phyloP scores from a whole-genome alignment of 2,329 filamentous ascomycete species.

The Knufia fluminis region DNA sequence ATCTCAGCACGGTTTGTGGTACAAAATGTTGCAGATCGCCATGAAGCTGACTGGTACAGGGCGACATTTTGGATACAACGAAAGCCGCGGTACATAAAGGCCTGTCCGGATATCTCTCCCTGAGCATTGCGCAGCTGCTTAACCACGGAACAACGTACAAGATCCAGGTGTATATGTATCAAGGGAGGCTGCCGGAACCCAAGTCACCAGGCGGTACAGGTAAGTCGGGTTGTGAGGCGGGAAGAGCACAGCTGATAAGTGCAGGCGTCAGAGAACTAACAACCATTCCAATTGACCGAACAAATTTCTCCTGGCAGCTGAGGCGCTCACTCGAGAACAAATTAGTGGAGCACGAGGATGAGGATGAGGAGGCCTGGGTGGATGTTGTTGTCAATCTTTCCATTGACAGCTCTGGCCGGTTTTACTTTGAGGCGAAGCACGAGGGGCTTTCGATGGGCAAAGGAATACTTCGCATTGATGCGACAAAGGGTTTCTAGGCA shows the following conservation, averaged over 20 bases:
- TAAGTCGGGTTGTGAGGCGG: slow-evolving; percentile 1
- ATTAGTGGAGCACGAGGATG: neutral
- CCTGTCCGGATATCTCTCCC: no score
- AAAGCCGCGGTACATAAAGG: neutral
- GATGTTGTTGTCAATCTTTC: neutral
- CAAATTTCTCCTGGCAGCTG: neutral
- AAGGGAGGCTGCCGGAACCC: neutral
- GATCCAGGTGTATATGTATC: neutral
- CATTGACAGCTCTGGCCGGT: neutral
- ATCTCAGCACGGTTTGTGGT: neutral
- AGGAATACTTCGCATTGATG: neutral
- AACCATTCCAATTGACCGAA: neutral
- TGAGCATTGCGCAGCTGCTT: neutral
- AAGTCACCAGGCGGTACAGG: neutral
- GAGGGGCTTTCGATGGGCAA: neutral
- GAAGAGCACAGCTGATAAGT: neutral
- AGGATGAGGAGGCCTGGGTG: neutral
- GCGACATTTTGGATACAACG: neutral
- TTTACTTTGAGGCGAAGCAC: slow-evolving; percentile 2
- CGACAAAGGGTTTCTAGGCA: neutral
- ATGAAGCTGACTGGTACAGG: neutral
- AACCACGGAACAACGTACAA: neutral
- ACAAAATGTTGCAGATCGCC: no score
- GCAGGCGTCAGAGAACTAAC: neutral
- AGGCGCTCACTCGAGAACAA: neutral